Percentiles rank a stretch among this genome's conserved stretches.
These are phyloP conservation scores for Pelargonium citronellum DNA, from an alignment of 441 rosid genomes.

Conservation along the genomic window DNA sequence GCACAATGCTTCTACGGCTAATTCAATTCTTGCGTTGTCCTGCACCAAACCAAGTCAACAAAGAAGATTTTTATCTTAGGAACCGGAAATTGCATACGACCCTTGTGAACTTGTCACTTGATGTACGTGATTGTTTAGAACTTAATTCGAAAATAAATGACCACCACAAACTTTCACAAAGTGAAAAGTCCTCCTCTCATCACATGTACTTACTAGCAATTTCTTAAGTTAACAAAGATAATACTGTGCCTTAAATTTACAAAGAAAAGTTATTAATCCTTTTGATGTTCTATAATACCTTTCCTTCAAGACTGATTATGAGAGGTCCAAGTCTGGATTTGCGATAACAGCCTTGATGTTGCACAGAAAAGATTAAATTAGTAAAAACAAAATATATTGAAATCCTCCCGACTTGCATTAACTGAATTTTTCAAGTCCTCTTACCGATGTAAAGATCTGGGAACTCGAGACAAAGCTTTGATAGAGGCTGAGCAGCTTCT, in stretches of 20 bases:
- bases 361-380: slow-evolving; percentile 24
- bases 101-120: no score
- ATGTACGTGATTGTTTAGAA: no score
- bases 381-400: slow-evolving; percentile 5
- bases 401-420: not conserved
- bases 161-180: no score
- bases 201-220: no score
- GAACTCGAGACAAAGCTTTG: slow-evolving; percentile 75
- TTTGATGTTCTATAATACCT: slow-evolving; percentile 41
- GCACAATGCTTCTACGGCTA: slow-evolving; percentile 48
- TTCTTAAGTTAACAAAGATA: not conserved
- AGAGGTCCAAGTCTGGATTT: slow-evolving; percentile 70
- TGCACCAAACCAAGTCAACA: slow-evolving; percentile 26
- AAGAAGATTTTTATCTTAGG: no score
- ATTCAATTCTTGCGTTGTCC: slow-evolving; percentile 47
- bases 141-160: no score
- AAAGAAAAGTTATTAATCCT: not conserved
- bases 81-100: no score
- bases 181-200: no score
- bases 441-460: slow-evolving; percentile 81
- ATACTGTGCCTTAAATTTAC: not conserved
- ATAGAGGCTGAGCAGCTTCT: slow-evolving; percentile 68
- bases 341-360: slow-evolving; percentile 57
- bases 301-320: slow-evolving; percentile 57
- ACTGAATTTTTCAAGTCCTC: not conserved